Base-by-base conservation (phyloP, 495 filamentous ascomycete genomes). In the Entonaema liquescens region DNA sequence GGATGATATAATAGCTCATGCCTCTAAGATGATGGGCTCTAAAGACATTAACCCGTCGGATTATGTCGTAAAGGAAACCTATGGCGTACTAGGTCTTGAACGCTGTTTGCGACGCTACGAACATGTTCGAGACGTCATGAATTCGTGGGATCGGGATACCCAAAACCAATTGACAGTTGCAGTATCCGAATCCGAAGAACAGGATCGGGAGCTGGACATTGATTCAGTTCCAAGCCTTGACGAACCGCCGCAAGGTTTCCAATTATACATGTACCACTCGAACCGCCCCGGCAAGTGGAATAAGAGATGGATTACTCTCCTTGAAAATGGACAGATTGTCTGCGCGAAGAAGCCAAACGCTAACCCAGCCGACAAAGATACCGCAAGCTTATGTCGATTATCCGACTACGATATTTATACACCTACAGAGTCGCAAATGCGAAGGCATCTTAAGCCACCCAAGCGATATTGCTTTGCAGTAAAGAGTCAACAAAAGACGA, bases 371-470 rank as follows among this genome's bases (percentile, higher is more conserved):
- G 86, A 89, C 42, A 90, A 90, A 74, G 91, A 97, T 55, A 75
- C 80, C 9, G 78, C 83, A 0, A 91, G 87, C 66, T 82, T 95
- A 31, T 98, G 96, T 75, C 92, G 97, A 77, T 78, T 99, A 13
- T 93, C 94, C 9, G 95, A 98, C 77, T 99, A 95, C 72, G 95
- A 99, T 71, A 91, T 97, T 42, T 97, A 97, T 78, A 87, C 84
- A 7, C 90, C 92, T 9, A 90, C 86, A 3, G 83, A 88, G 40
- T 85, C 86, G 13, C 87, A 91, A 36, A 80, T 88, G 59, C 78
- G 81, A 33, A 86, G 87, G 40, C 86, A 89, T 62, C 80, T 94
- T 62, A 91, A 87, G 68, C 90, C 91, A 1, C 92, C 92, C 0
- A 94, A 93, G 72, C 90, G 89, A 73, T 83, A 89, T 60, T 97